Evolutionary conservation across 768 basidiomycete species (phyloP).

Genomic region (Termitomyces eurrhizus): DNA sequence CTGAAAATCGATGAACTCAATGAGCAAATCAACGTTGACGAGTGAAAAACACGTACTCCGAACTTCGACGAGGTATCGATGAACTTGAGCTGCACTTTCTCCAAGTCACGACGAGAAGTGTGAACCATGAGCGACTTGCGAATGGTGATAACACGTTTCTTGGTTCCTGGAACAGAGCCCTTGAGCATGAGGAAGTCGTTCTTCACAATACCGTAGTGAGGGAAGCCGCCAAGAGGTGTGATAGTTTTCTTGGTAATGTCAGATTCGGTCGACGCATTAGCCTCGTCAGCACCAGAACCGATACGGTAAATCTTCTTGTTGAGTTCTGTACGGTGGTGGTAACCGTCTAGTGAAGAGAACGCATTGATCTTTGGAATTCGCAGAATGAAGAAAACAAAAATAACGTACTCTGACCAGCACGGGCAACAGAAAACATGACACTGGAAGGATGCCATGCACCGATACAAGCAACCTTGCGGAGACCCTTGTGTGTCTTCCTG

Average conservation of each 20-base stretch:
- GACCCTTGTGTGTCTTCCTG: constrained; percentile 99
- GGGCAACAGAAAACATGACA: constrained; percentile 99
- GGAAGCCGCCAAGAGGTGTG: constrained; percentile 99
- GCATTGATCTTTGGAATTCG: not conserved
- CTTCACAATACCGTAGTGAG: constrained; percentile 97
- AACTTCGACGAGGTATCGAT: constrained; percentile 98
- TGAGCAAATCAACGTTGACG: not conserved
- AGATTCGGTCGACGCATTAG: constrained; percentile 89
- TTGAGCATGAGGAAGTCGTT: constrained; percentile 98
- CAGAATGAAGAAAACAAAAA: not conserved
- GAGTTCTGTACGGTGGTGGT: constrained; percentile 95
- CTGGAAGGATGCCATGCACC: constrained; percentile 98
- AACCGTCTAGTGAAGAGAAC: constrained; percentile 59
- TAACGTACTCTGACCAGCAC: constrained; percentile 96
- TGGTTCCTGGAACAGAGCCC: constrained; percentile 92
- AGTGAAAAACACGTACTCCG: constrained; percentile 57
- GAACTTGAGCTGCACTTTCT: constrained; percentile 98
- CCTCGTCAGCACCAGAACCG: constrained; percentile 70
- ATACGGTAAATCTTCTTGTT: constrained; percentile 99
- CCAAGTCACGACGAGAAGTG: constrained; percentile 92
- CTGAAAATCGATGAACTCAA: constrained; percentile 31
- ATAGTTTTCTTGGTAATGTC: constrained; percentile 93
- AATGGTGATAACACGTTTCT: constrained; percentile 97
- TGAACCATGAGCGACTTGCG: constrained; percentile 97
- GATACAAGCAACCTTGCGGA: constrained; percentile 98